Evolutionary conservation across 345 rosid genomes (phyloP).

Genomic region (Gossypium longicalyx): DNA sequence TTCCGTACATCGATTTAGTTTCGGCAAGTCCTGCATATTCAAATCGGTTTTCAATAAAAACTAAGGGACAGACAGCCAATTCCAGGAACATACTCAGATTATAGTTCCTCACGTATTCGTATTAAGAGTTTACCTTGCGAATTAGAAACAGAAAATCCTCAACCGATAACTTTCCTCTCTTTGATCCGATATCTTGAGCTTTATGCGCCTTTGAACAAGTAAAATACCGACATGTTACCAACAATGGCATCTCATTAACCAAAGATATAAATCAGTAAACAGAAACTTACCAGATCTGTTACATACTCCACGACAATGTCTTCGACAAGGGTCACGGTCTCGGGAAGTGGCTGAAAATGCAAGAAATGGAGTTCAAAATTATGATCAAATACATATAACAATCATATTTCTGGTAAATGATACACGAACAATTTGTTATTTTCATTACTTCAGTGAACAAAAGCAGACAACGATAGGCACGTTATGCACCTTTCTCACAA

Average conservation of each 20-base stretch:
- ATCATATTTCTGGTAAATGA: neutral
- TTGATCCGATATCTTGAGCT: constrained; percentile 83
- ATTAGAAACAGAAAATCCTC: constrained; percentile 83
- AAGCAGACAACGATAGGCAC: neutral
- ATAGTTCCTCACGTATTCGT: neutral
- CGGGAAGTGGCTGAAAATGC: constrained; percentile 75
- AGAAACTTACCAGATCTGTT: constrained; percentile 65
- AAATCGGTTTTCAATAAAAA: neutral
- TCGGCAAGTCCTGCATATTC: constrained; percentile 65
- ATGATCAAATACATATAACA: neutral
- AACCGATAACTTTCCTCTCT: constrained; percentile 72
- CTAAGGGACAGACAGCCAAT: neutral
- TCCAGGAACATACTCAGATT: neutral
- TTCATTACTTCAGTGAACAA: neutral
- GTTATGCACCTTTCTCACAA: neutral
- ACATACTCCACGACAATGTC: constrained; percentile 92
- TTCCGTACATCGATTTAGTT: constrained; percentile 83
- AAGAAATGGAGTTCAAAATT: constrained; percentile 7
- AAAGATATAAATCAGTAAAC: neutral
- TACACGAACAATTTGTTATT: neutral
- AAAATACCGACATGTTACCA: neutral
- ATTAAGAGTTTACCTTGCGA: constrained; percentile 55
- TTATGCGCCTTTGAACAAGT: constrained; percentile 56
- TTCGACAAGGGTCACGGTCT: constrained; percentile 85
- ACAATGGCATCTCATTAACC: constrained; percentile 1